Percentiles rank a stretch among this genome's conserved stretches.
Evolutionary conservation across 768 basidiomycete genomes (phyloP).

Genomic region (Podaxis sp.): DNA sequence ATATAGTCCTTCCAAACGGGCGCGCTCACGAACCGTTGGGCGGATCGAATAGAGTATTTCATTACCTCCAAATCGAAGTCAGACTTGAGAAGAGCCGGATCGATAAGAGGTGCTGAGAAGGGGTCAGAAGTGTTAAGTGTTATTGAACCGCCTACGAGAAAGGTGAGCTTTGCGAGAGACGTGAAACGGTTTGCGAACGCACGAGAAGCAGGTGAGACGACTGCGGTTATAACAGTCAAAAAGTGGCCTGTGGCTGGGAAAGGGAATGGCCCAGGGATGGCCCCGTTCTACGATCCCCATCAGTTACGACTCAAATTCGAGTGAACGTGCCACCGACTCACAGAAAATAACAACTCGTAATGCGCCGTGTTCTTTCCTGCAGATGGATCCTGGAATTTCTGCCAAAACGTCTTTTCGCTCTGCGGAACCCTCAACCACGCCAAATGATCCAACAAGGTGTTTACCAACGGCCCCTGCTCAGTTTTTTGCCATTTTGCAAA

Average conservation of each 20-base stretch:
- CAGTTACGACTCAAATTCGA: background rate
- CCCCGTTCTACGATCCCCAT: background rate
- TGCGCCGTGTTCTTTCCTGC: constrained; percentile 30
- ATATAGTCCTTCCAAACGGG: constrained; percentile 28
- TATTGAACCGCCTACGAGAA: constrained; percentile 33
- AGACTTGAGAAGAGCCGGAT: constrained; percentile 44
- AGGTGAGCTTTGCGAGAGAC: background rate
- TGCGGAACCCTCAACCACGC: constrained; percentile 29
- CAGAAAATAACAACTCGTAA: constrained; percentile 28
- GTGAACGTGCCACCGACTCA: constrained; percentile 14
- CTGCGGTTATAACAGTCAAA: constrained; percentile 20
- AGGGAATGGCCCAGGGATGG: constrained; percentile 10
- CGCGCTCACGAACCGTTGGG: constrained; percentile 23
- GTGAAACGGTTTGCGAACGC: constrained; percentile 27
- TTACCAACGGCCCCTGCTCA: constrained; percentile 24
- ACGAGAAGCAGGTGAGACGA: constrained; percentile 29
- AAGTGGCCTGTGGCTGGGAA: constrained; percentile 22
- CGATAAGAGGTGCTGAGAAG: constrained; percentile 47
- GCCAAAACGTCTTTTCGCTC: constrained; percentile 18
- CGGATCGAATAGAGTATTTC: constrained; percentile 26
- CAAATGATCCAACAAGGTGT: constrained; percentile 22
- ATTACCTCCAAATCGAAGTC: constrained; percentile 30
- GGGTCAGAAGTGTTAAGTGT: constrained; percentile 42
- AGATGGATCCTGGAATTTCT: constrained; percentile 25
- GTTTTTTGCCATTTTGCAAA: constrained; percentile 9